Conservation (phyloP, 2,329 filamentous ascomycete genomes). For the Dendrostoma leiphaemia region DNA sequence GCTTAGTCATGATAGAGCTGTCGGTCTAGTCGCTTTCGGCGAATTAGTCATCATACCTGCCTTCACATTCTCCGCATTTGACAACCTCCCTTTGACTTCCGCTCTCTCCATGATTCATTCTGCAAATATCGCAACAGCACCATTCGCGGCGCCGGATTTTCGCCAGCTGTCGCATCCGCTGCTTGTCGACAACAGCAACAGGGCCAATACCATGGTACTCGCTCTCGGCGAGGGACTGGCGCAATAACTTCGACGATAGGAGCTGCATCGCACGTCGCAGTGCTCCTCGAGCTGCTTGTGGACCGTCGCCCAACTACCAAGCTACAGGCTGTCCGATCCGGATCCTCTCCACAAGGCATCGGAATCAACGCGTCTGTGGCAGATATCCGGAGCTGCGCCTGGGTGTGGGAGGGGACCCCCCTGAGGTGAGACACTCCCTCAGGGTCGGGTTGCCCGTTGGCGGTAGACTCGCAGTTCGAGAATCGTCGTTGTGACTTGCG, state of each 20-base stretch:
- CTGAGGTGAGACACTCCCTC: not conserved
- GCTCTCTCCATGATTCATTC: too few species aligned
- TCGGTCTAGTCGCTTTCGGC: too few species aligned
- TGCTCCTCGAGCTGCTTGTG: not conserved
- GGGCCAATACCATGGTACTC: constrained; percentile 5
- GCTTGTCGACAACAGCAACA: not conserved
- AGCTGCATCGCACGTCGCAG: constrained; percentile 6
- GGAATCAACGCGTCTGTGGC: not conserved
- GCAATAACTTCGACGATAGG: constrained; percentile 2
- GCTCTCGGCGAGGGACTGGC: not conserved
- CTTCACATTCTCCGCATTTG: too few species aligned
- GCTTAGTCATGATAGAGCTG: too few species aligned
- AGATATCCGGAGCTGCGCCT: not conserved
- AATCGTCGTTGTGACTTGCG: not conserved
- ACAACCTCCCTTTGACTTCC: too few species aligned
- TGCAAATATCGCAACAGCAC: too few species aligned
- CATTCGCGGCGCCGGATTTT: too few species aligned
- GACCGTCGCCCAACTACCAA: constrained; percentile 4
- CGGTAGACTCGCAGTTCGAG: not conserved
- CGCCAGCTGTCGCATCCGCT: not conserved
- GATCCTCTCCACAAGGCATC: too few species aligned
- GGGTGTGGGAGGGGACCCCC: constrained; percentile 1
- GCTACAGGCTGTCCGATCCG: not conserved
- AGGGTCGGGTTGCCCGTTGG: not conserved
- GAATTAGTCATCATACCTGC: too few species aligned